Evolutionary conservation across 1,139 yeast genomes (phyloP), one percentile per base, ranked within the genome.

Genomic region (Pichia sp.): DNA sequence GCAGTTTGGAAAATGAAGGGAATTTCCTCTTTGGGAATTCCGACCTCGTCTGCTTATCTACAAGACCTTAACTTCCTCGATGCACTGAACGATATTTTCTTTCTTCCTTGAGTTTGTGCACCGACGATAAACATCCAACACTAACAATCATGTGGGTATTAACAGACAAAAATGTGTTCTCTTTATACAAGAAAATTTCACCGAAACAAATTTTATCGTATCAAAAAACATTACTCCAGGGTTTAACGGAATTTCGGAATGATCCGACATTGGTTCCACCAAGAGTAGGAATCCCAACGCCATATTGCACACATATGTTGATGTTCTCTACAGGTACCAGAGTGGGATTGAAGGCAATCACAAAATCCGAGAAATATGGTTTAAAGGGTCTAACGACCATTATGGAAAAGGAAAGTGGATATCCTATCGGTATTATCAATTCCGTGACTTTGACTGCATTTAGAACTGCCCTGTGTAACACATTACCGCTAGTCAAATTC

Each of bases 361-460:
- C 80, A 19, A 83, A 83, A 0, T 81, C 77, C 10, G 7, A 7
- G 53, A 44, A 61, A 54, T 52, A 74, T 59, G 89, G 69, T 47
- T 79, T 72, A 68, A 75, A 64, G 68, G 89, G 70, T 42, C 72
- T 66, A 3, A 75, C 83, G 1, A 60, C 76, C 39, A 69, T 81
- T 11, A 54, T 81, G 34, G 76, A 79, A 53, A 75, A 76, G 46
- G 53, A 59, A 7, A 73, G 75, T 19, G 90, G 89, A 1, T 67
- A 67, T 31, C 62, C 80, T 15, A 47, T 63, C 19, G 87, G 85
- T 1, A 65, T 82, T 4, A 60, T 83, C 37, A 82, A 81, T 57
- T 88, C 85, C 3, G 70, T 71, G 41, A 72, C 79, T 0, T 62
- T 82, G 34, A 83, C 90, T 1, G 88, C 85, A 0, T 81, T 83